Evolutionary conservation across 148 eudicot genomes (phyloP).

Genomic region (Chenopodium quinoa): DNA sequence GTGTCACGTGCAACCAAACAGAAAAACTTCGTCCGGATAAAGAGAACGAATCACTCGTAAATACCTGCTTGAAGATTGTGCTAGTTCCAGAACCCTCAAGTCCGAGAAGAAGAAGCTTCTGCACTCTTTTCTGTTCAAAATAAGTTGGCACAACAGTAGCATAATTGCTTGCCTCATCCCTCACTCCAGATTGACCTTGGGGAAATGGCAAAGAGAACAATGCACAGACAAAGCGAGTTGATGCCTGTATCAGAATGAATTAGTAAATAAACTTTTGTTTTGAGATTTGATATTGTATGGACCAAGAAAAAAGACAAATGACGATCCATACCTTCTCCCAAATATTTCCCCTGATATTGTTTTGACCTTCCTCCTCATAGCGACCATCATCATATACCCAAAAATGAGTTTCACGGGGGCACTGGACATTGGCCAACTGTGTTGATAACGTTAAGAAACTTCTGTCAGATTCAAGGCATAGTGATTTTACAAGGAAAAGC

Average conservation of each 20-base stretch:
- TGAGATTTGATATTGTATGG: not conserved
- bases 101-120: constrained; percentile 87
- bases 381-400: constrained; percentile 99
- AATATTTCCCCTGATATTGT: constrained; percentile 94
- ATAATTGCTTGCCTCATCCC: constrained; percentile 83
- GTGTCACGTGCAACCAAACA: not conserved
- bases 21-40: constrained; percentile 3
- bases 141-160: constrained; percentile 66
- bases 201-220: constrained; percentile 91
- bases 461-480: constrained; percentile 10
- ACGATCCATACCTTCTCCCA: constrained; percentile 84
- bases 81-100: constrained; percentile 91
- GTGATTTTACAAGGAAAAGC: not conserved
- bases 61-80: constrained; percentile 99
- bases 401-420: constrained; percentile 98
- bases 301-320: not conserved
- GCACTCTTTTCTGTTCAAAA: constrained; percentile 67
- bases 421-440: constrained; percentile 94
- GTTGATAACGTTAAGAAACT: constrained; percentile 20
- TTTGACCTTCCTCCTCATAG: constrained; percentile 99
- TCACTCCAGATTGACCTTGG: constrained; percentile 72
- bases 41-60: constrained; percentile 5
- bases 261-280: constrained; percentile 18
- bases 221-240: constrained; percentile 74
- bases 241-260: constrained; percentile 52